phyloP scores from a whole-genome alignment of 306 rosid species.

The Begonia masoniana region DNA sequence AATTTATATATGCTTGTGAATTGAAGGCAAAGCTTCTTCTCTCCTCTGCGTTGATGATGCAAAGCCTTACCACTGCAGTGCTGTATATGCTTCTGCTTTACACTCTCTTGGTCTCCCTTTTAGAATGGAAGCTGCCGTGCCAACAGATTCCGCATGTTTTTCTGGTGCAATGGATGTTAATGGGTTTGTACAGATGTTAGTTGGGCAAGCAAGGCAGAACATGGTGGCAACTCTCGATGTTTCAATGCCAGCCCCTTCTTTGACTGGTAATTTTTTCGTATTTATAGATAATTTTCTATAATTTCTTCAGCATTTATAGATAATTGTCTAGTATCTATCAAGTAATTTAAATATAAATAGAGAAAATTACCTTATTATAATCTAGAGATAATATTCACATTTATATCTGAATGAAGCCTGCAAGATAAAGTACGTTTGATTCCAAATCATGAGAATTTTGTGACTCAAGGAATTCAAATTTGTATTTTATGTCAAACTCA shows the following conservation, averaged over 20 bases:
- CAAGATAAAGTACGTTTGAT: too few relatives aligned
- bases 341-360: too few relatives aligned
- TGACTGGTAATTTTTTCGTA: conserved; percentile 28
- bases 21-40: conserved; percentile 56
- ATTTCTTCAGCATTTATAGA: too few relatives aligned
- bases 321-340: too few relatives aligned
- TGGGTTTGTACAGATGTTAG: conserved; percentile 53
- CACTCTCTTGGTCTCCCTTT: conserved; percentile 77
- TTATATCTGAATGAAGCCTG: too few relatives aligned
- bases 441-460: too few relatives aligned
- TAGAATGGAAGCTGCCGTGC: conserved; percentile 61
- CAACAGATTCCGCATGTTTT: conserved; percentile 13
- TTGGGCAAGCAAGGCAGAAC: conserved; percentile 68
- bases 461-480: too few relatives aligned
- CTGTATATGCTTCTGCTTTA: conserved; percentile 70
- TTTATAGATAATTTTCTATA: too few relatives aligned
- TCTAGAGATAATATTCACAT: too few relatives aligned
- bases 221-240: conserved; percentile 67
- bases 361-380: too few relatives aligned
- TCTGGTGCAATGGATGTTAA: conserved; percentile 61
- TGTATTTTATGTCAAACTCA: too few relatives aligned
- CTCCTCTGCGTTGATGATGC: conserved; percentile 48
- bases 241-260: conserved; percentile 79
- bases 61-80: conserved; percentile 70
- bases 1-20: conserved; percentile 9